Conservation (phyloP, 768 basidiomycete genomes). For the Aureoboletus auriporus region DNA sequence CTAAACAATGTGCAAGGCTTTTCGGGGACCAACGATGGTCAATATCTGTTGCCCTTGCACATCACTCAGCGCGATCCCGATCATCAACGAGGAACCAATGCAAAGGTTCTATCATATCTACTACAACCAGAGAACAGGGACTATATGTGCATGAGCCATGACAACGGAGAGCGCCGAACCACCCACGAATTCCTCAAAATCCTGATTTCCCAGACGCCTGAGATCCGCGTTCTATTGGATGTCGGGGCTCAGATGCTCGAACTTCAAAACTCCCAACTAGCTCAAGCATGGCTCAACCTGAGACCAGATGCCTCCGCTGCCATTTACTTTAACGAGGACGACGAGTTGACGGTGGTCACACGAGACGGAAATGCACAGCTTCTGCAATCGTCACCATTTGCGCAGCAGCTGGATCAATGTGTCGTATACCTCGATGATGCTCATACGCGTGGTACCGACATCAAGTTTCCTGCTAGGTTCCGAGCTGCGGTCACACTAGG, state of each 20-base stretch:
- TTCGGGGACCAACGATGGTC: constrained; percentile 26
- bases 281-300: constrained; percentile 34
- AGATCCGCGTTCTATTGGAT: constrained; percentile 44
- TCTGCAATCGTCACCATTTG: constrained; percentile 30
- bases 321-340: constrained; percentile 18
- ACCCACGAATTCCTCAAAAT: constrained; percentile 25
- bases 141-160: constrained; percentile 5
- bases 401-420: constrained; percentile 1
- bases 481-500: constrained; percentile 13
- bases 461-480: constrained; percentile 11
- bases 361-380: constrained; percentile 35
- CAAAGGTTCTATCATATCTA: constrained; percentile 14
- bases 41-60: constrained; percentile 25
- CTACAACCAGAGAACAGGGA: constrained; percentile 18
- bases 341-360: constrained; percentile 25
- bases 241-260: constrained; percentile 57
- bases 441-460: constrained; percentile 14
- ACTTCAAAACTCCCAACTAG: constrained; percentile 38
- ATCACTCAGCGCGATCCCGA: constrained; percentile 21
- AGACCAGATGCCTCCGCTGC: constrained; percentile 13
- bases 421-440: constrained; percentile 13
- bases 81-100: constrained; percentile 12
- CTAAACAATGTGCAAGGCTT: constrained; percentile 6
- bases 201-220: constrained; percentile 29
- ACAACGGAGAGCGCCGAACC: constrained; percentile 7